Base-by-base conservation (phyloP, 495 filamentous ascomycete genomes). In the Neurospora africana region DNA sequence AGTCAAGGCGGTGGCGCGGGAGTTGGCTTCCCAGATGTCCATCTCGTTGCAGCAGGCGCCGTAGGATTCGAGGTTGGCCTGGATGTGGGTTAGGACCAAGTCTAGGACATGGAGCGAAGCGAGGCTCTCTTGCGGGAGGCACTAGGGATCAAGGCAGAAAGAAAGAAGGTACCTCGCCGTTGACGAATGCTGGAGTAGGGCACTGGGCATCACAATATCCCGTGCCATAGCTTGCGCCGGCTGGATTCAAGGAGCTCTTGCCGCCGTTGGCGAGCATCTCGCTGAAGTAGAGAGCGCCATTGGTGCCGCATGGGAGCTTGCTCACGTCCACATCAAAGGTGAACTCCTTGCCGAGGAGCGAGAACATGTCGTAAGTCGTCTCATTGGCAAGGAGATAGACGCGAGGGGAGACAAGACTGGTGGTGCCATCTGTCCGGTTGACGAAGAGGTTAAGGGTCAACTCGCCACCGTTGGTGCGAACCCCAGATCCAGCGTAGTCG, bases 141-240 rank as follows among this genome's bases (percentile, higher is more conserved):
- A 36, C 6, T 36, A 7, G 5, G 6, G 0, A 36, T 9, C 1
- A 36, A 36, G 1, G 7, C 36, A 36, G 36, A 8, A 36, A 36
- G 1, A 37, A 41, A 9, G 69, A 1, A 74, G 81, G 78, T 76
- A 86, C 85, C 21, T 85, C 79, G 39, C 89, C 89, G 75, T 89
- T 88, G 74, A 90, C 85, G 79, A 87, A 91, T 11, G 87, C 81
- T 13, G 81, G 81, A 21, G 82, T 79, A 44, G 81, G 84, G 80
- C 90, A 92, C 76, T 92, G 90, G 5, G 89, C 86, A 74, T 91
- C 90, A 76, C 90, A 92, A 82, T 92, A 92, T 0, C 90, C 90
- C 0, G 89, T 89, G 4, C 90, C 90, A 76, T 90, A 91, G 40
- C 84, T 80, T 13, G 89, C 88, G 40, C 90, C 89, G 1, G 87